These are phyloP conservation scores for Cyclocybe cylindracea DNA, from an alignment of 768 basidiomycete species.

Conservation along the genomic window DNA sequence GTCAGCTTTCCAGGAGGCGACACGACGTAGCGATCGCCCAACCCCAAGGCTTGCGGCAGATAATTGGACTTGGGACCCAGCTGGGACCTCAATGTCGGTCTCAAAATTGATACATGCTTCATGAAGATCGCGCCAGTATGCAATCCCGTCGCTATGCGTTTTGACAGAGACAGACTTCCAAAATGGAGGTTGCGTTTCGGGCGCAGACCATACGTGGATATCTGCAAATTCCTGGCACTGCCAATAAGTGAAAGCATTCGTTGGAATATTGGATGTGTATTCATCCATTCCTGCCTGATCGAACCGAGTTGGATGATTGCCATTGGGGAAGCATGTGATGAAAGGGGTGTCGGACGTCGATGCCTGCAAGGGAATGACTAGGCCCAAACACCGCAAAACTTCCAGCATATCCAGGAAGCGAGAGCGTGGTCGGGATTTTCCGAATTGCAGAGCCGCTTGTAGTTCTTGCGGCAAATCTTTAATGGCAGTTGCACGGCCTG, in stretches of 20 bases:
- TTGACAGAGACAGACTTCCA: conserved; percentile 50
- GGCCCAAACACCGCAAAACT: conserved; percentile 54
- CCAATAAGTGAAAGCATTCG: conserved; percentile 65
- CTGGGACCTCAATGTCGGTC: conserved; percentile 13
- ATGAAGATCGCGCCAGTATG: conserved; percentile 62
- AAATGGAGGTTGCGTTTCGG: conserved; percentile 51
- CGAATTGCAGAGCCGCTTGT: conserved; percentile 54
- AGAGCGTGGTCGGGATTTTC: conserved; percentile 56
- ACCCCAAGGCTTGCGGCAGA: conserved; percentile 27
- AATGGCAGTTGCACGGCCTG: conserved; percentile 50
- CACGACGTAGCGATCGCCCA: conserved; percentile 56
- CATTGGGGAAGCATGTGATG: conserved; percentile 45
- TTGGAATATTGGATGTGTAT: conserved; percentile 45
- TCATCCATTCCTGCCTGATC: conserved; percentile 42
- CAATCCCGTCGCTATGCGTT: conserved; percentile 37
- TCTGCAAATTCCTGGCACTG: conserved; percentile 56
- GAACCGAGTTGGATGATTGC: conserved; percentile 47
- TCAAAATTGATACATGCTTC: conserved; percentile 43
- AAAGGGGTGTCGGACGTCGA: conserved; percentile 41
- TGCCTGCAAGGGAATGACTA: conserved; percentile 58
- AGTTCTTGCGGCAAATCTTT: conserved; percentile 54
- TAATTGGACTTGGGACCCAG: conserved; percentile 6
- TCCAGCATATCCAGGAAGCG: conserved; percentile 65
- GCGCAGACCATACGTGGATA: conserved; percentile 59
- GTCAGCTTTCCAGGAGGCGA: conserved; percentile 56